Conservation (phyloP, 2,329 filamentous ascomycete genomes). For the Ceratocystis alfenasii region DNA sequence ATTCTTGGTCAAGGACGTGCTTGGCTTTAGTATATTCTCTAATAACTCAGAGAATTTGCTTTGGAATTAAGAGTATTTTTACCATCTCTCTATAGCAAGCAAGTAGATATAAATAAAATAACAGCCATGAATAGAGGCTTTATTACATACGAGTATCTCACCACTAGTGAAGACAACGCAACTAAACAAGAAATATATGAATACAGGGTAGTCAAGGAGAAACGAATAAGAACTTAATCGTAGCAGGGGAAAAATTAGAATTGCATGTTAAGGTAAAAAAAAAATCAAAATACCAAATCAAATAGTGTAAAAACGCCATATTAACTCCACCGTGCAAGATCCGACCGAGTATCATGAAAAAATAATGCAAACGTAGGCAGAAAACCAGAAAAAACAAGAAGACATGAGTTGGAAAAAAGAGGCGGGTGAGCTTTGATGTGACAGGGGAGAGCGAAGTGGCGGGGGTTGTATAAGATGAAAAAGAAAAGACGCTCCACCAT, state of each 20-base stretch:
- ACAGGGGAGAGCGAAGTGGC: not conserved
- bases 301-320: slow-evolving; percentile 18
- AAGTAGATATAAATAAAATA: too few relatives aligned
- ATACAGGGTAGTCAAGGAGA: slow-evolving; percentile 17
- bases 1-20: too few relatives aligned
- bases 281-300: slow-evolving; percentile 22
- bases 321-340: slow-evolving; percentile 25
- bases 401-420: not conserved
- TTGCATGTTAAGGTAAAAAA: not conserved
- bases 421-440: not conserved
- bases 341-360: slow-evolving; percentile 13
- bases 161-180: too few relatives aligned
- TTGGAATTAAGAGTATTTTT: too few relatives aligned
- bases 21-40: too few relatives aligned
- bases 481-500: not conserved
- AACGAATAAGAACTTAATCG: slow-evolving; percentile 9
- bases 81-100: too few relatives aligned
- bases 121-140: too few relatives aligned
- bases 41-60: too few relatives aligned
- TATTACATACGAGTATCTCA: too few relatives aligned
- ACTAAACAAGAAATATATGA: too few relatives aligned
- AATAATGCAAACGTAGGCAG: slow-evolving; percentile 11
- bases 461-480: not conserved
- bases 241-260: not conserved
- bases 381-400: not conserved